Evolutionary conservation across 495 filamentous ascomycete genomes (phyloP).

Genomic region (Bacidia gigantensis): DNA sequence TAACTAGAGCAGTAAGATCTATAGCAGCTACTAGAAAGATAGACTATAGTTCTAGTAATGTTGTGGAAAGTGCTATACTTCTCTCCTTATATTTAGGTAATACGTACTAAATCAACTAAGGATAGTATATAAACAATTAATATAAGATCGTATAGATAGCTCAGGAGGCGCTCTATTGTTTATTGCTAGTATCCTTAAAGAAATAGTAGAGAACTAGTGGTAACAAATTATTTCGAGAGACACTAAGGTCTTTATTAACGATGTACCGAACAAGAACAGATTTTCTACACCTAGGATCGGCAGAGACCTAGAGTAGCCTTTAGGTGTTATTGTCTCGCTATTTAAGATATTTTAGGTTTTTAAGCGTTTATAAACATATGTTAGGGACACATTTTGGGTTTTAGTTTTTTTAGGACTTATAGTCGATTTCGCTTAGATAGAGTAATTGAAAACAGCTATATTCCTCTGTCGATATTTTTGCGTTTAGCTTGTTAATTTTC

Average conservation of each 20-base stretch:
- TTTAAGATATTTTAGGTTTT: slow-evolving; percentile 21
- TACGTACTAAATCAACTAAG: slow-evolving; percentile 20
- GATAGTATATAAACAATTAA: slow-evolving; percentile 24
- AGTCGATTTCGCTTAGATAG: slow-evolving; percentile 5
- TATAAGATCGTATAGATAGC: slow-evolving; percentile 30
- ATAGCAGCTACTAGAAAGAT: slow-evolving; percentile 8
- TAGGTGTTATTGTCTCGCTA: slow-evolving; percentile 18
- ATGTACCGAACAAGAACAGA: slow-evolving; percentile 28
- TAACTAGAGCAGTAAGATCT: slow-evolving; percentile 18
- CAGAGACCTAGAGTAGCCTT: slow-evolving; percentile 30
- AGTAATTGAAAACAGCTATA: no score
- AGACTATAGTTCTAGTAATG: slow-evolving; percentile 2
- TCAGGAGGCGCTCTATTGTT: slow-evolving; percentile 21
- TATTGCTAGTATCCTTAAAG: slow-evolving; percentile 29
- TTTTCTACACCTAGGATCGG: slow-evolving; percentile 33
- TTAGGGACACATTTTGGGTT: slow-evolving; percentile 9
- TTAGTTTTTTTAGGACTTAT: slow-evolving; percentile 13
- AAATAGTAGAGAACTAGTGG: slow-evolving; percentile 29
- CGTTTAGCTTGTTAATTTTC: no score
- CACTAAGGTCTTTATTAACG: slow-evolving; percentile 14
- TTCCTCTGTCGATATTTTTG: no score
- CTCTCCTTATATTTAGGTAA: slow-evolving; percentile 21
- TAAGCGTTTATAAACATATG: slow-evolving; percentile 16
- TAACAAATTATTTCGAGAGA: neutral
- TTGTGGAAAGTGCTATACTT: slow-evolving; percentile 8